Evolutionary conservation across 2,329 filamentous ascomycete genomes (phyloP), one percentile per base, ranked within the genome.

Genomic region (Sclerotinia nivalis): DNA sequence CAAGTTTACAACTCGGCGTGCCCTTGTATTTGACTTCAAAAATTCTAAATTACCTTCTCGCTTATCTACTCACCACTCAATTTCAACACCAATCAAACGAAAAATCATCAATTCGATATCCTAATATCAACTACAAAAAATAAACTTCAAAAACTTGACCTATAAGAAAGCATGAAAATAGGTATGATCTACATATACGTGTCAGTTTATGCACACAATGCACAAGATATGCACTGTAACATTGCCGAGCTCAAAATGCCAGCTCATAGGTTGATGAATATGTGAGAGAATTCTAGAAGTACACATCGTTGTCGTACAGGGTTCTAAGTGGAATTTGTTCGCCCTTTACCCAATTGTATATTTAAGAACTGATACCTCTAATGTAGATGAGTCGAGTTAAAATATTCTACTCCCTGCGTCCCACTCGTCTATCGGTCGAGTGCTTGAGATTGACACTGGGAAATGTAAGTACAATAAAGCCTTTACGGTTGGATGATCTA

Each of bases 401-500:
- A 25, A 37, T 49, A 22, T 68, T 40, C 28, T 15, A 25, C 50
- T 43, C n/a, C 34, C 9, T 40, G 22, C 34, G 45, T 49, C 22
- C 40, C 6, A 4, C 61, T 28, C 31, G 43, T 67, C 60, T 69
- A 74, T 61, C 68, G 66, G 50, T 74, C 72, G 15, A 74, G 65
- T 47, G 71, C 72, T 70, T 74, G 72, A 31, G 68, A 72, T 68
- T 72, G 70, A 70, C 72, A 74, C 72, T 75, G 59, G n/a, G 15
- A 31, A n/a, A 50, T 49, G 65, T 68, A 28, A 68, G 65, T 60
- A 47, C 25, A 60, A 58, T 37, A 49, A 58, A 22, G 34, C 20
- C 31, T n/a, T 31, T 22, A 62, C 25, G 22, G 15, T 64, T n/a
- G 25, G 20, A 31, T 49, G 13, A 4, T 25, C 22, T 25, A 18